Evolutionary conservation across 2,329 filamentous ascomycete genomes (phyloP).

Genomic region (Raffaelea ambrosiae): DNA sequence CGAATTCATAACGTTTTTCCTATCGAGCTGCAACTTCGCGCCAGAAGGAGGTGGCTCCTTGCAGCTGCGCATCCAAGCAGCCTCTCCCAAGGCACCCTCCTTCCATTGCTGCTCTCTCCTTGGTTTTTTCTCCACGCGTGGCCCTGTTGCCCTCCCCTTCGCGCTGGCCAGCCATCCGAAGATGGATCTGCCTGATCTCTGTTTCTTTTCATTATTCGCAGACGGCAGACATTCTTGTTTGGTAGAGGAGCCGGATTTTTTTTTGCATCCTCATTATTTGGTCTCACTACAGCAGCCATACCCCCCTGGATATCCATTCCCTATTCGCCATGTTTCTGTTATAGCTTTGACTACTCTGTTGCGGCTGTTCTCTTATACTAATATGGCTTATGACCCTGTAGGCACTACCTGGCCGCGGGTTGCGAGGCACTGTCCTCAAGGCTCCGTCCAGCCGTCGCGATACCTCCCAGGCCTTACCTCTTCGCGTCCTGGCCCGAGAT

Average conservation of each 20-base stretch:
- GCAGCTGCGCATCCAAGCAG: background rate
- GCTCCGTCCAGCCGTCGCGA: background rate
- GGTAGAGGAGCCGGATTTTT: no score
- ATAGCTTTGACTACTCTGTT: background rate
- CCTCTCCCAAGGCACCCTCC: background rate
- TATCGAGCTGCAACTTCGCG: background rate
- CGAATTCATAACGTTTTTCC: background rate
- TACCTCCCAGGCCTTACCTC: background rate
- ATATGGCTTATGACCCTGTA: constrained; percentile 11
- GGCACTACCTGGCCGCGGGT: background rate
- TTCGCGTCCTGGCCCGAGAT: constrained; percentile 4
- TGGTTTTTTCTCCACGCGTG: no score
- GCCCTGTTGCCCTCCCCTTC: no score
- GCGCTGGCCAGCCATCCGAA: no score
- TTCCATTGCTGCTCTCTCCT: no score
- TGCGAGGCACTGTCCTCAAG: constrained; percentile 1
- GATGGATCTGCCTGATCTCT: no score
- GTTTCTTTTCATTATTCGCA: no score
- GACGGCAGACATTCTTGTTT: no score
- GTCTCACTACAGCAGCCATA: no score
- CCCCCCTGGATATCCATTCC: background rate
- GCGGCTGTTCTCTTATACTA: constrained; percentile 10
- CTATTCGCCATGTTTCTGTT: background rate
- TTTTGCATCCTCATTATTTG: no score
- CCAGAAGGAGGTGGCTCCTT: background rate